Conservation (phyloP, 129 eudicot genomes). For the Helianthus annuus region HanXRQr2.0-SUNRISE NC_035445.2:70833953-70834452, state of each 20-base stretch:
- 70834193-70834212: conserved; percentile 27
- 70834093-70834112: conserved; percentile 13
- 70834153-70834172: conserved; percentile 9
- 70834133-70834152: background rate
- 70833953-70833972: too few species aligned
- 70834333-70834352: conserved; percentile 13
- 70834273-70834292: background rate
- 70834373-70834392: conserved; percentile 23
- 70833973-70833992: too few species aligned
- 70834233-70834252: conserved; percentile 10
- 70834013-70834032: too few species aligned
- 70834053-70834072: too few species aligned
- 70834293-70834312: background rate
- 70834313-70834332: background rate
- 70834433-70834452: too few species aligned
- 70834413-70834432: background rate
- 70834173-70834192: background rate
- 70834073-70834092: too few species aligned
- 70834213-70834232: conserved; percentile 16
- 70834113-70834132: conserved; percentile 14
- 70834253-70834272: background rate
- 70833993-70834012: too few species aligned
- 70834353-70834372: conserved; percentile 11
- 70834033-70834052: too few species aligned
- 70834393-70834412: conserved; percentile 1